Percentiles rank a stretch among this genome's conserved stretches.
phyloP scores from a whole-genome alignment of 176 grass and related monocot species.

The Neostapfia colusana region DNA sequence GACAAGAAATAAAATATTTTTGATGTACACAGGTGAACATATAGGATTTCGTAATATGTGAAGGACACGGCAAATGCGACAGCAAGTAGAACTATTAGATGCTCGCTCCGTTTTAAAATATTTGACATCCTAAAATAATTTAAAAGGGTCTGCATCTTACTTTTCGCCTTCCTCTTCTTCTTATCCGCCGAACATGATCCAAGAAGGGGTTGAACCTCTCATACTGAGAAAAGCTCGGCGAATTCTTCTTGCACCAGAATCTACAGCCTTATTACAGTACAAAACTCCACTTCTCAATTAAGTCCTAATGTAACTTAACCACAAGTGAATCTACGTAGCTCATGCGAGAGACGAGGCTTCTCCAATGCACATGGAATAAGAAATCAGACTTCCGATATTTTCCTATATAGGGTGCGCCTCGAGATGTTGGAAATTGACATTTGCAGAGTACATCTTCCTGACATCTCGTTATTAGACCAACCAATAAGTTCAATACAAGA shows the following conservation, averaged over 20 bases:
- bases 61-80: constrained; percentile 87
- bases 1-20: too few species aligned
- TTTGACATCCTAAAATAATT: constrained; percentile 49
- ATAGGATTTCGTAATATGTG: too few species aligned
- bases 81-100: too few species aligned
- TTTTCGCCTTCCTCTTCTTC: constrained; percentile 66
- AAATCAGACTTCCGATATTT: neutral
- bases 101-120: too few species aligned
- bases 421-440: neutral
- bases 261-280: neutral
- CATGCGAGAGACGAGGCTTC: too few species aligned
- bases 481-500: too few species aligned
- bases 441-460: neutral
- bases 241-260: constrained; percentile 82
- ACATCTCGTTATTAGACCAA: neutral
- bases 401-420: neutral
- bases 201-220: constrained; percentile 88
- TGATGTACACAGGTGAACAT: too few species aligned
- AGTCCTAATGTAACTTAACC: neutral
- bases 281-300: neutral
- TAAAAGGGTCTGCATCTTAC: constrained; percentile 58
- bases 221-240: constrained; percentile 89
- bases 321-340: neutral
- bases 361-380: neutral
- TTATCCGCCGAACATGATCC: constrained; percentile 44